Conservation (phyloP, 306 rosid species). For the Vicia sativa region DNA sequence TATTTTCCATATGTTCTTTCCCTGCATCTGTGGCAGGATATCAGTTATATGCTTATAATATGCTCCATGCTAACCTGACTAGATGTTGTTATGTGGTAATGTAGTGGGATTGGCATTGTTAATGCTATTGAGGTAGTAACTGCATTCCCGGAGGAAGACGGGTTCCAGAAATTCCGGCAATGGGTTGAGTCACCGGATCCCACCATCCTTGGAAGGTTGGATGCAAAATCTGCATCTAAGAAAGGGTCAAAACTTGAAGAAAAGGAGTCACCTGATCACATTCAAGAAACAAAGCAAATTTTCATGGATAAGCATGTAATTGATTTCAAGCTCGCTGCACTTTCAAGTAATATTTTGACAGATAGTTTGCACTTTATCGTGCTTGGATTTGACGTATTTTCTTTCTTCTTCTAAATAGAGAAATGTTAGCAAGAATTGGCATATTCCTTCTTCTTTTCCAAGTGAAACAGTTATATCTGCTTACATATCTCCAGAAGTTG, state of each 20-base stretch:
- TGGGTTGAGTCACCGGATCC: slow-evolving; percentile 99
- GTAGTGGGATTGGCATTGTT: slow-evolving; percentile 97
- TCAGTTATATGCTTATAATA: slow-evolving; percentile 21
- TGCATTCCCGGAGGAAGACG: slow-evolving; percentile 93
- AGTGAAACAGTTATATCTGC: slow-evolving; percentile 87
- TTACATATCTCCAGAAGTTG: slow-evolving; percentile 77
- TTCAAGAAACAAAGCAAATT: slow-evolving; percentile 51
- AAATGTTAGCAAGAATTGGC: slow-evolving; percentile 99
- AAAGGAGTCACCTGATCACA: slow-evolving; percentile 45
- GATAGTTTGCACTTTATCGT: slow-evolving; percentile 29
- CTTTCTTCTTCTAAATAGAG: slow-evolving; percentile 57
- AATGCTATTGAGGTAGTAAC: slow-evolving; percentile 92
- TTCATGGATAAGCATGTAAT: slow-evolving; percentile 83
- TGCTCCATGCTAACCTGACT: slow-evolving; percentile 33
- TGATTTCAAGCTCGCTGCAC: slow-evolving; percentile 27
- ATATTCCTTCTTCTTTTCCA: slow-evolving; percentile 83
- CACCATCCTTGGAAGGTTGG: slow-evolving; percentile 70
- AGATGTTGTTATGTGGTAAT: slow-evolving; percentile 33
- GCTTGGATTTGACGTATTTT: slow-evolving; percentile 9
- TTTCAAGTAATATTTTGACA: slow-evolving; percentile 27
- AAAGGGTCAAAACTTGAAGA: slow-evolving; percentile 57
- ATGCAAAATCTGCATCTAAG: slow-evolving; percentile 54
- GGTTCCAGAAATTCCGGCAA: slow-evolving; percentile 72
- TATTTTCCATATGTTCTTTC: slow-evolving; percentile 17
- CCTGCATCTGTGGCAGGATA: slow-evolving; percentile 26